These are phyloP conservation scores for Phytopythium ostracodes DNA, from an alignment of 352 stramenopile species.

Conservation along the genomic window DNA sequence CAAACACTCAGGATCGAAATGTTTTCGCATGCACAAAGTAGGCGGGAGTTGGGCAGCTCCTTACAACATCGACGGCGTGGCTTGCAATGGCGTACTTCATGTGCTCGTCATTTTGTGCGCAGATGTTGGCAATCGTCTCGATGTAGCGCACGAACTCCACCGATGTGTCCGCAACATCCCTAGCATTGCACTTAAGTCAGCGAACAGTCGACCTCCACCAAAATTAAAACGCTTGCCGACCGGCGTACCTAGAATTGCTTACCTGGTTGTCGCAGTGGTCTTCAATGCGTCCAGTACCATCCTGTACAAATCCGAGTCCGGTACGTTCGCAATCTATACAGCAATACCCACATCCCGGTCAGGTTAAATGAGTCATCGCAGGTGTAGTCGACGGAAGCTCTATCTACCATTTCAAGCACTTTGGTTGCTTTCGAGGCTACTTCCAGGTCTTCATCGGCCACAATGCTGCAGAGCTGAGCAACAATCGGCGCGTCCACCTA, in stretches of 20 bases:
- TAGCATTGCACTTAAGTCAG: conserved; percentile 2
- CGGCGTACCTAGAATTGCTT: background rate
- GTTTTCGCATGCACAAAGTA: no score
- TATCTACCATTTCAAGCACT: conserved; percentile 62
- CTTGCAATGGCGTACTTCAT: conserved; percentile 57
- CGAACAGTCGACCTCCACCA: background rate
- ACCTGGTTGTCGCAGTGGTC: conserved; percentile 43
- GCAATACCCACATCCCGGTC: background rate
- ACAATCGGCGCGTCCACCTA: conserved; percentile 49
- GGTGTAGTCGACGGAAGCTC: background rate
- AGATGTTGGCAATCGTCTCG: conserved; percentile 65
- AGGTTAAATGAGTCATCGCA: background rate
- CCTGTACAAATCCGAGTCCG: conserved; percentile 36
- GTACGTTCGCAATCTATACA: conserved; percentile 38
- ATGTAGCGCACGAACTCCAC: conserved; percentile 79
- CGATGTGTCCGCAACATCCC: conserved; percentile 42
- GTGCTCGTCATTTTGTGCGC: conserved; percentile 44
- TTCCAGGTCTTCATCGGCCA: conserved; percentile 71
- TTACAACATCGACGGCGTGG: conserved; percentile 38
- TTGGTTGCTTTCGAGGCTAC: conserved; percentile 56
- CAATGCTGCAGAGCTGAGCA: conserved; percentile 44
- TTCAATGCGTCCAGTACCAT: conserved; percentile 49
- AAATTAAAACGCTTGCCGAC: background rate
- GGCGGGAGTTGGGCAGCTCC: background rate
- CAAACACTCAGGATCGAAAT: background rate